Evolutionary conservation across 164 flowering plant species (phyloP).

Genomic region (Malania oleifera): DNA sequence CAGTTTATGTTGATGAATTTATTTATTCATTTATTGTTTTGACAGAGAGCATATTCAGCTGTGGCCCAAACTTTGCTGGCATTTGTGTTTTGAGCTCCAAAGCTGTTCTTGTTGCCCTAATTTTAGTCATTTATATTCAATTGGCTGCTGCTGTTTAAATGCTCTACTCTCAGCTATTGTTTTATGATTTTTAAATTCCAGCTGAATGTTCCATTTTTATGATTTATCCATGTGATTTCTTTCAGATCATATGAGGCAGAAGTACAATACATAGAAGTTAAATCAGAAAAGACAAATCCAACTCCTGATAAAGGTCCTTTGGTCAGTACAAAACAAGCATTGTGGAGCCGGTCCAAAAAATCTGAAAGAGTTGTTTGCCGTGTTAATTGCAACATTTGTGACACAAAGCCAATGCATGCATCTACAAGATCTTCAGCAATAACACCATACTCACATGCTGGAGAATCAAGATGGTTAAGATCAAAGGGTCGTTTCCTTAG

Average conservation of each 20-base stretch:
- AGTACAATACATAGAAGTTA: slow-evolving; percentile 54
- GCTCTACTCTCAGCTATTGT: not conserved
- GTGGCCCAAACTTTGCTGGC: too few species aligned
- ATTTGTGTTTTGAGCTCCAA: too few species aligned
- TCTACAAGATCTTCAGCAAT: slow-evolving; percentile 14
- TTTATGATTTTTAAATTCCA: slow-evolving; percentile 2
- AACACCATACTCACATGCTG: slow-evolving; percentile 13
- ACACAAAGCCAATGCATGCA: slow-evolving; percentile 10
- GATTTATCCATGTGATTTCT: not conserved
- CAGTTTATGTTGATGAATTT: too few species aligned
- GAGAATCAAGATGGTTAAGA: slow-evolving; percentile 52
- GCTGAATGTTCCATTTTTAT: not conserved
- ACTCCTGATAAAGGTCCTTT: slow-evolving; percentile 16
- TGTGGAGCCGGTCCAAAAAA: slow-evolving; percentile 23
- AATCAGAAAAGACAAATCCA: slow-evolving; percentile 29
- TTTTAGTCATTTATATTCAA: too few species aligned
- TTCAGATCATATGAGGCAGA: slow-evolving; percentile 89
- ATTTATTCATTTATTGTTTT: too few species aligned
- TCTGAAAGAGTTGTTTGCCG: slow-evolving; percentile 54
- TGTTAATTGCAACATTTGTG: slow-evolving; percentile 52
- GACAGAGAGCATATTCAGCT: too few species aligned
- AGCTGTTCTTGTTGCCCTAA: not conserved
- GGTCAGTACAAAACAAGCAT: slow-evolving; percentile 12
- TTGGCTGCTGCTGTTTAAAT: not conserved
- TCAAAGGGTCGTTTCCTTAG: slow-evolving; percentile 79